These are phyloP conservation scores for Marsdenia floribunda DNA, from an alignment of 257 asterid genomes.

Conservation along the genomic window DNA sequence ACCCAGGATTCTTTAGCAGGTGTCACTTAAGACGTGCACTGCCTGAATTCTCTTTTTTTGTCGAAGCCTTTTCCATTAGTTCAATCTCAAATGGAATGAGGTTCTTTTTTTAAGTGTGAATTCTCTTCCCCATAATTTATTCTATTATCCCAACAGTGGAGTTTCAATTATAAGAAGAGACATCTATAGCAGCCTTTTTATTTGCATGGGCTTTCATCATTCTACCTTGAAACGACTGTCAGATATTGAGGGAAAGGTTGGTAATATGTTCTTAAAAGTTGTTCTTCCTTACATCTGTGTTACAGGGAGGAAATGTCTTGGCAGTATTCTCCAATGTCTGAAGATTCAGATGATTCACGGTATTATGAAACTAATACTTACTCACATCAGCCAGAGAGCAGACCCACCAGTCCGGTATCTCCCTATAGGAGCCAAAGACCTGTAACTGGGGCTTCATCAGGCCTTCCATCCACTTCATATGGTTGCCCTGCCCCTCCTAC, in stretches of 20 bases:
- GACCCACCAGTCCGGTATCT: constrained; percentile 86
- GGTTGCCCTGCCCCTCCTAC: constrained; percentile 31
- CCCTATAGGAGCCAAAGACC: constrained; percentile 77
- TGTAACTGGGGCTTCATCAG: constrained; percentile 33
- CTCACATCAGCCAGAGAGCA: constrained; percentile 70
- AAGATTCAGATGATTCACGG: constrained; percentile 85
- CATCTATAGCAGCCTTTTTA: neutral
- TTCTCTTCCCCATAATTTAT: neutral
- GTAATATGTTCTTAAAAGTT: neutral
- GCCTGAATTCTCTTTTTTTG: neutral
- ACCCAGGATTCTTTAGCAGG: neutral
- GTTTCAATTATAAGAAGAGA: neutral
- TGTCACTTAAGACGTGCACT: neutral
- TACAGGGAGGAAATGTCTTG: constrained; percentile 76
- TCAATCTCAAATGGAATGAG: neutral
- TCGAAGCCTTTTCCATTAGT: neutral
- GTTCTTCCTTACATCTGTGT: constrained; percentile 6
- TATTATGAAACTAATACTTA: constrained; percentile 58
- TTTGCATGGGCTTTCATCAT: neutral
- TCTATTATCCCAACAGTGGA: neutral
- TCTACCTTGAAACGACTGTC: neutral
- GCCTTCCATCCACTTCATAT: constrained; percentile 44
- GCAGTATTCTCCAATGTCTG: constrained; percentile 95
- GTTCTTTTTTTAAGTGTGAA: neutral
- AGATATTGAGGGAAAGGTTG: neutral